Conservation (phyloP, 805 yeast species). For the Nakazawaea pomicola region DNA sequence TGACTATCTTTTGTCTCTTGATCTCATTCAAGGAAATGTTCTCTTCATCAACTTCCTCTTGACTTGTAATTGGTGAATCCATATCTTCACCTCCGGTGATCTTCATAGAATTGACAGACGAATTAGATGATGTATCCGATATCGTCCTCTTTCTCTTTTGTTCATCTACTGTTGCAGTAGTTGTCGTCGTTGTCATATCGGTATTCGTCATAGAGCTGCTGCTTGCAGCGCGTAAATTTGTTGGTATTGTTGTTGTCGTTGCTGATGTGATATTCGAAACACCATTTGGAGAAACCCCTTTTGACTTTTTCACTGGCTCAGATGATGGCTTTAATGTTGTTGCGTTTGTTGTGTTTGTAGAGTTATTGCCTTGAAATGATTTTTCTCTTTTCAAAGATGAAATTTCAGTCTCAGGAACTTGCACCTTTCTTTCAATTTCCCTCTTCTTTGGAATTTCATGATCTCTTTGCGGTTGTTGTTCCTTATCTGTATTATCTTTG, state of each 20-base stretch:
- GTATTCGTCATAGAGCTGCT: background rate
- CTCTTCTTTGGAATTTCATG: too few relatives aligned
- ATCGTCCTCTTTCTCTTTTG: constrained; percentile 10
- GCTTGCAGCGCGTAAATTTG: background rate
- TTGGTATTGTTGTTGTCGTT: too few relatives aligned
- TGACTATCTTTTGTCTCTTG: background rate
- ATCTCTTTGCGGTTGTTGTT: too few relatives aligned
- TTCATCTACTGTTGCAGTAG: background rate
- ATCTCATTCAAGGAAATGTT: constrained; percentile 5
- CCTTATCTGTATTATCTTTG: background rate
- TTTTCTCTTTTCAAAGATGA: too few relatives aligned
- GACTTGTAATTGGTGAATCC: constrained; percentile 9
- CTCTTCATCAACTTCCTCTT: constrained; percentile 12
- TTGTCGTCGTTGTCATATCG: background rate
- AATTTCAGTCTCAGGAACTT: too few relatives aligned
- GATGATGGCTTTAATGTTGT: too few relatives aligned
- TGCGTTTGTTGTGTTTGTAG: too few relatives aligned
- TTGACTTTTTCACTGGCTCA: background rate
- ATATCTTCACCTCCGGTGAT: background rate
- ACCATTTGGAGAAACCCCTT: too few relatives aligned
- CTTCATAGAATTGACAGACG: constrained; percentile 9
- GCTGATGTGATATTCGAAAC: too few relatives aligned
- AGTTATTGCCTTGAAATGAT: too few relatives aligned
- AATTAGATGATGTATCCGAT: constrained; percentile 7
- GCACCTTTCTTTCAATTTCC: background rate